phyloP scores from a whole-genome alignment of 176 grass and related monocot species.

The Phragmites australis region DNA sequence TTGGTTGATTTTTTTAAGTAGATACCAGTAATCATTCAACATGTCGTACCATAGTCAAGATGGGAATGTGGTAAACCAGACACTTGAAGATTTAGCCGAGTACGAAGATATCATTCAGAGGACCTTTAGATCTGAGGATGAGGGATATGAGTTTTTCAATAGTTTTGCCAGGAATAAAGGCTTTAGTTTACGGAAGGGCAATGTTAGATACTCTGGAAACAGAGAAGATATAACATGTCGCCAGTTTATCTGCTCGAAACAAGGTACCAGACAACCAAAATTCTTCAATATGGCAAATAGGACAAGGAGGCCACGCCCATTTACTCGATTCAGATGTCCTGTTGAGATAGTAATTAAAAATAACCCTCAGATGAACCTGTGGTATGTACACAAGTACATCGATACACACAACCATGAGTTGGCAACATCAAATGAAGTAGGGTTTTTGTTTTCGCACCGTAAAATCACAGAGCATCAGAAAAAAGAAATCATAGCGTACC shows the following conservation, averaged over 20 bases:
- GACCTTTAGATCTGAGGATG: neutral
- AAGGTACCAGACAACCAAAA: neutral
- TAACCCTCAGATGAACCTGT: neutral
- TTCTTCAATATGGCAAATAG: neutral
- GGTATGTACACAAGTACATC: neutral
- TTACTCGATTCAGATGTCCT: neutral
- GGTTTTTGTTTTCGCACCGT: neutral
- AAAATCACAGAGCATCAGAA: neutral
- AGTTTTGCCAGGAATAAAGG: neutral
- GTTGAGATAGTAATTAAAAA: neutral
- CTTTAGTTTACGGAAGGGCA: neutral
- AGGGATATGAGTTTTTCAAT: neutral
- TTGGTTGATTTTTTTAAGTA: too few relatives aligned
- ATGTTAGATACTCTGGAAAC: neutral
- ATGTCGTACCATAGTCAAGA: neutral
- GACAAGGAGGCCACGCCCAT: neutral
- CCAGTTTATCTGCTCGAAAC: neutral
- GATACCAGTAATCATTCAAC: neutral
- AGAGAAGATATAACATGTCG: neutral
- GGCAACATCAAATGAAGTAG: neutral
- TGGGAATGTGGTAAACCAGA: neutral
- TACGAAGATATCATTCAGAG: neutral
- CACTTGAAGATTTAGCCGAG: conserved; percentile 5
- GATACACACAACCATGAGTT: neutral
- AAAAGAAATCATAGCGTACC: neutral